phyloP scores from a whole-genome alignment of 345 rosid species.

The Heritiera littoralis region DNA sequence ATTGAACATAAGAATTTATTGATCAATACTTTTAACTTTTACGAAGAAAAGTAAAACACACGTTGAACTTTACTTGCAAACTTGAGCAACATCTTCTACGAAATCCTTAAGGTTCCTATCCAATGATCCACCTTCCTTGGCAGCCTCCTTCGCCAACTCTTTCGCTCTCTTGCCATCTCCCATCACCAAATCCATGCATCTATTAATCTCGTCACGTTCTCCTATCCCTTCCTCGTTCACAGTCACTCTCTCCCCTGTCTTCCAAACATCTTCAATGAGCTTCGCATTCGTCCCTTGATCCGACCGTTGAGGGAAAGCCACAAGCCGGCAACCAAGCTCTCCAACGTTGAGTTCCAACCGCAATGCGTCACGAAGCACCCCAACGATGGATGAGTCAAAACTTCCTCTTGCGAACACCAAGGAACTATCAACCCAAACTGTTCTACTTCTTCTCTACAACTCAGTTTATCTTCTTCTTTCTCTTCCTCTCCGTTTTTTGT shows the following conservation, averaged over 20 bases:
- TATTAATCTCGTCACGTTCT: slow-evolving; percentile 50
- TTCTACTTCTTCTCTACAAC: slow-evolving; percentile 45
- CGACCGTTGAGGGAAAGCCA: slow-evolving; percentile 64
- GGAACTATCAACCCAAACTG: slow-evolving; percentile 52
- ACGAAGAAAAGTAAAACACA: no score
- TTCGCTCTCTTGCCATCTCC: slow-evolving; percentile 37
- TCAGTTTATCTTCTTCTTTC: slow-evolving; percentile 23
- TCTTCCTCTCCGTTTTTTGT: slow-evolving; percentile 28
- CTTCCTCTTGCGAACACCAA: slow-evolving; percentile 69
- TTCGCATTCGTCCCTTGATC: slow-evolving; percentile 66
- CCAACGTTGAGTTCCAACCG: slow-evolving; percentile 81
- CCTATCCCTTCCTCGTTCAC: slow-evolving; percentile 46
- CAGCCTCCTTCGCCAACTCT: slow-evolving; percentile 44
- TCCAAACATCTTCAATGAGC: slow-evolving; percentile 56
- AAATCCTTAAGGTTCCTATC: slow-evolving; percentile 51
- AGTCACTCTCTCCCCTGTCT: slow-evolving; percentile 50
- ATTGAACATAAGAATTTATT: no score
- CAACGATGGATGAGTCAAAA: slow-evolving; percentile 49
- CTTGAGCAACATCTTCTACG: slow-evolving; percentile 24
- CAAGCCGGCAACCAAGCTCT: slow-evolving; percentile 52
- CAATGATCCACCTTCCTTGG: slow-evolving; percentile 51
- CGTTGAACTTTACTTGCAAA: no score
- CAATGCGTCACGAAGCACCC: slow-evolving; percentile 72
- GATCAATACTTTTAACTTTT: no score
- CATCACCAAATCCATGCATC: slow-evolving; percentile 60